Conservation (phyloP, 805 yeast species). For the Hermanozyma aechmeae region DNA sequence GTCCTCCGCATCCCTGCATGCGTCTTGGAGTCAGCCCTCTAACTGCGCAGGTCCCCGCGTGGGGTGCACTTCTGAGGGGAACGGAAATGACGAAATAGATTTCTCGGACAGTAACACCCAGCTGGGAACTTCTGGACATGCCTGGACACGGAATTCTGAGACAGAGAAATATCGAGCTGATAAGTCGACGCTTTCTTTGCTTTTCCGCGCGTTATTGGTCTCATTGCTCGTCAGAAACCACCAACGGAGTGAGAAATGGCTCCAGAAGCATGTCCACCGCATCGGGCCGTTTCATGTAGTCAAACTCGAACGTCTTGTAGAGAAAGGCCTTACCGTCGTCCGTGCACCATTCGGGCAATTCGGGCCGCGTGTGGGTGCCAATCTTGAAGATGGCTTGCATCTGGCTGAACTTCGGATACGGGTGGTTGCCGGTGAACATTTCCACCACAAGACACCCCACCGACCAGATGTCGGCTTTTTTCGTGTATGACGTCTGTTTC, state of each 20-base stretch:
- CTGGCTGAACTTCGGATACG: constrained; percentile 89
- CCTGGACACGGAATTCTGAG: too few relatives aligned
- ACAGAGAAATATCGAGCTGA: too few relatives aligned
- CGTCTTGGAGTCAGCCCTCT: too few relatives aligned
- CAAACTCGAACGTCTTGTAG: constrained; percentile 59
- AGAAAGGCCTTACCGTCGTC: constrained; percentile 61
- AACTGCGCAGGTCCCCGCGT: too few relatives aligned
- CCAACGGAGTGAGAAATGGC: constrained; percentile 44
- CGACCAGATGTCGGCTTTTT: constrained; percentile 95
- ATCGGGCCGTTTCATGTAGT: constrained; percentile 62
- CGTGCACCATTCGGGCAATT: constrained; percentile 66
- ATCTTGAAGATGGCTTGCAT: constrained; percentile 96
- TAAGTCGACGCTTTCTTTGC: not conserved
- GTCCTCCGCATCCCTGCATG: too few relatives aligned
- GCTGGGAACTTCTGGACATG: too few relatives aligned
- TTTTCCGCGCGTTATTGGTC: not conserved
- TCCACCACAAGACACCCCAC: constrained; percentile 91
- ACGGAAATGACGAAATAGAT: too few relatives aligned
- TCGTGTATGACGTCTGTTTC: constrained; percentile 82
- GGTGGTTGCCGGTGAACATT: constrained; percentile 94
- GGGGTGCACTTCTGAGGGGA: too few relatives aligned
- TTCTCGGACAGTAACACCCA: too few relatives aligned
- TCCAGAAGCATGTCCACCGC: constrained; percentile 64
- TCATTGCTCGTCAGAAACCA: constrained; percentile 15
- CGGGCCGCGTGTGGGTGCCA: constrained; percentile 79